These are phyloP conservation scores for Calocybe gambosa DNA, from an alignment of 1,284 basidiomycete genomes.

Conservation along the genomic window DNA sequence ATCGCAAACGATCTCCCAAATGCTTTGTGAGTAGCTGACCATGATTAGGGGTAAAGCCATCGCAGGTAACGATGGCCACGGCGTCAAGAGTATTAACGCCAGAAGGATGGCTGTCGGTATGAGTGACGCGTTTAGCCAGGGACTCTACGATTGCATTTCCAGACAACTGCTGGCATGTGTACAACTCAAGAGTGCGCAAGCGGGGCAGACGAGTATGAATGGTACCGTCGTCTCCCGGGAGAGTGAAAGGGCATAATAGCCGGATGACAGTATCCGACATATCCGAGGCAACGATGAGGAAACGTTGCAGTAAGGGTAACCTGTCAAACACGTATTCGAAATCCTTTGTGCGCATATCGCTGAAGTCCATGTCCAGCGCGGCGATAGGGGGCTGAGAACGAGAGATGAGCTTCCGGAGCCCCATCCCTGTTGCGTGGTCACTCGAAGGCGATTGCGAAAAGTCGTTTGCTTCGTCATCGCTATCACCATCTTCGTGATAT, in stretches of 20 bases:
- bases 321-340: conserved; percentile 60
- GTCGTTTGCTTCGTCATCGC: conserved; percentile 64
- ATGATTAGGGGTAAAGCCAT: conserved; percentile 37
- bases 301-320: conserved; percentile 47
- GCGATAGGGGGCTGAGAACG: conserved; percentile 55
- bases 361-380: conserved; percentile 68
- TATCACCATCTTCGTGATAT: conserved; percentile 51
- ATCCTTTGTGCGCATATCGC: conserved; percentile 75
- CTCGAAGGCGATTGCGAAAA: conserved; percentile 70
- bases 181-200: conserved; percentile 44
- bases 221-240: conserved; percentile 11
- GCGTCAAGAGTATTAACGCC: conserved; percentile 31
- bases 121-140: conserved; percentile 40
- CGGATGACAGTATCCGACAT: conserved; percentile 67
- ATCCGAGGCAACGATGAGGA: conserved; percentile 69
- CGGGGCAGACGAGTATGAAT: conserved; percentile 43
- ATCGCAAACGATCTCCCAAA: conserved; percentile 30
- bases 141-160: conserved; percentile 52
- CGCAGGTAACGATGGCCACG: conserved; percentile 42
- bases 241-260: conserved; percentile 41
- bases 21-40: conserved; percentile 31
- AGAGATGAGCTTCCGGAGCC: conserved; percentile 55
- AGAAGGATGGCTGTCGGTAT: conserved; percentile 34
- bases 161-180: conserved; percentile 56
- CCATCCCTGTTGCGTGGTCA: conserved; percentile 73